Conservation (phyloP, 805 yeast species). For the Wickerhamomyces hampshirensis region DNA sequence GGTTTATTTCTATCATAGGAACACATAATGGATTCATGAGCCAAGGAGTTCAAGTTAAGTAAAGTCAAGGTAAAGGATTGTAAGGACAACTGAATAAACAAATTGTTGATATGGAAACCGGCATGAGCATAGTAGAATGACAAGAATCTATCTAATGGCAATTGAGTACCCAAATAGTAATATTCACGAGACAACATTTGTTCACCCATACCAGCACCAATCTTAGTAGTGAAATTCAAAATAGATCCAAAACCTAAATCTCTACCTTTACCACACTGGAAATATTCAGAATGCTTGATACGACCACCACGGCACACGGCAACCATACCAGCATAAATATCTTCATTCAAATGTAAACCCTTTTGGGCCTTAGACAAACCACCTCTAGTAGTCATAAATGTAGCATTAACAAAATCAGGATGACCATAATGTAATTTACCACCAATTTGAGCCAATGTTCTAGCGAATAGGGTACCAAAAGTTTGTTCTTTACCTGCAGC, state of each 20-base stretch:
- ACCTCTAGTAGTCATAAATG: conserved; percentile 81
- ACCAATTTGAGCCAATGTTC: conserved; percentile 80
- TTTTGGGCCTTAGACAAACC: conserved; percentile 86
- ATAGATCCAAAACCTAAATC: conserved; percentile 85
- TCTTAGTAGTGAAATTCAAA: conserved; percentile 79
- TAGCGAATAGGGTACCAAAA: conserved; percentile 78
- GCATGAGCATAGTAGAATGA: conserved; percentile 84
- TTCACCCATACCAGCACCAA: conserved; percentile 94
- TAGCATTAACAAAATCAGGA: conserved; percentile 76
- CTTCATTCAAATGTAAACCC: conserved; percentile 82
- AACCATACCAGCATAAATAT: conserved; percentile 85
- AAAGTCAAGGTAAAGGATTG: conserved; percentile 67
- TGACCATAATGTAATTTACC: conserved; percentile 87
- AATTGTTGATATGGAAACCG: conserved; percentile 80
- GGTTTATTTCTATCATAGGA: conserved; percentile 61
- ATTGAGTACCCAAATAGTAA: conserved; percentile 73
- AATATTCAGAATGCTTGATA: conserved; percentile 82
- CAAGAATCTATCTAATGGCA: conserved; percentile 75
- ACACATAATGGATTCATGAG: conserved; percentile 69
- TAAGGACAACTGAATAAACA: conserved; percentile 71
- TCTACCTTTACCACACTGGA: conserved; percentile 89
- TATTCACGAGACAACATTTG: conserved; percentile 83
- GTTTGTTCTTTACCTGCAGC: conserved; percentile 92
- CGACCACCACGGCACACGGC: conserved; percentile 82
- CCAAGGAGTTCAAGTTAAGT: conserved; percentile 66